Base-by-base conservation (phyloP, 306 rosid genomes). In the Prosopis cineraria region DNA sequence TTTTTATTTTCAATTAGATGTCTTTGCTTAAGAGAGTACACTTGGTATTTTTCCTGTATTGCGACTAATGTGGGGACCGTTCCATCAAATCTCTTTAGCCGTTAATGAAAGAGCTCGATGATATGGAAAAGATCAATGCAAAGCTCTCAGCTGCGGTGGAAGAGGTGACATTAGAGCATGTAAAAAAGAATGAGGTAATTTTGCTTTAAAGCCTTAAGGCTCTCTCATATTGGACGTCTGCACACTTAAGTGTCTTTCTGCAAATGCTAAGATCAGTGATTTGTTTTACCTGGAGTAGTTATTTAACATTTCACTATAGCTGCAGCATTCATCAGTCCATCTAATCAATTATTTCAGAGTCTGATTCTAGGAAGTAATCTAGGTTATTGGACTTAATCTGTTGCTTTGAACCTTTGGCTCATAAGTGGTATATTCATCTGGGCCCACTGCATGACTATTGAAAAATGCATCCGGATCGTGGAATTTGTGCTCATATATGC, bases 41-140 rank as follows among this genome's bases (percentile, higher is more conserved):
- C 20, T 25, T 62, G 37, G 37, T 29, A 41, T 80, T 44, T 76
- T 31, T 31, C 77, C 47, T 80, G 52, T 75, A 31, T 31, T 74
- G 29, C 80, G 72, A 76, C 79, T 84, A 27, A 78, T 43, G 56
- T 58, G 83, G 74, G 69, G 66, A 29, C 37, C 82, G 53, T 67
- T 80, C 67, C 62, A 45, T 72, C 25, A 72, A 22, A 72, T 80
- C n/a, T 58, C 60, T 75, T 31, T 76, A 95, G 99, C 88, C 96
- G 63, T 82, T 95, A 82, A 95, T 92, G 98, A 95, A 95, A 87
- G 98, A 95, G 88, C 98, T 95, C 16, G 98, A 95, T 74, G 99
- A 95, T 82, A 95, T 93, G 98, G 99, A 95, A 79, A 95, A 93
- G 88, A 87, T 91, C 37, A 95, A 95, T 37, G 89, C 91, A 43